Evolutionary conservation across 352 stramenopile species (phyloP), one percentile per base, ranked within the genome.

Genomic region (Globisporangium paroecandrum): DNA sequence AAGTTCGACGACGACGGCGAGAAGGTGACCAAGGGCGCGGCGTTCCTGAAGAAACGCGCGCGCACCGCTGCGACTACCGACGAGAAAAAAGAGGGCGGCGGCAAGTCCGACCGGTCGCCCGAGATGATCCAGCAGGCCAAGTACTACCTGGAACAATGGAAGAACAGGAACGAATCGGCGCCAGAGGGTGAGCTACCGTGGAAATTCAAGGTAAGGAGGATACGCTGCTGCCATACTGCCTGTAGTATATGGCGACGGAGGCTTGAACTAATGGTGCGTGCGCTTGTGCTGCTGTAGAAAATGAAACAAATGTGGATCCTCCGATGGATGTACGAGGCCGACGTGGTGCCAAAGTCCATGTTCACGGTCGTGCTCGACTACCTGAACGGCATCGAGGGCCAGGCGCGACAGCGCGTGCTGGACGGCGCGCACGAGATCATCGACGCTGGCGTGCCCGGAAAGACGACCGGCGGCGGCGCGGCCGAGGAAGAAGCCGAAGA

Each of bases 281-380:
- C 54, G 22, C 15, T 38, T 60, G 8, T 59, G 27, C 10, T 69
- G 32, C 66, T 51, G 64, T 60, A 90, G 83, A 94, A 89, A 83
- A 84, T 87, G 20, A 91, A 93, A 69, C 87, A 94, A 75, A 74
- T 85, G 58, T 94, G 87, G 87, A 86, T 94, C 60, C 63, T 94
- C 10, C 73, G 65, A 41, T 94, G 87, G 84, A 92, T 94, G 84
- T 93, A 90, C 67, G 84, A 92, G 51, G 85, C 83, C 7, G 85
- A 93, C 49, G 81, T 94, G 29, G 80, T 93, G 38, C 75, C 84
- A 58, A 94, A 94, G 66, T 81, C 80, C n/a, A 87, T 91, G 75
- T 94, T 94, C 61, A 65, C 80, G 34, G 75, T 85, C 53, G 81
- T 91, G 53, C 76, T 94, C 24, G 77, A 92, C 66, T 94, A 93